Evolutionary conservation across 305 asterid genomes (phyloP).

Genomic region (Fraxinus platypoda): DNA sequence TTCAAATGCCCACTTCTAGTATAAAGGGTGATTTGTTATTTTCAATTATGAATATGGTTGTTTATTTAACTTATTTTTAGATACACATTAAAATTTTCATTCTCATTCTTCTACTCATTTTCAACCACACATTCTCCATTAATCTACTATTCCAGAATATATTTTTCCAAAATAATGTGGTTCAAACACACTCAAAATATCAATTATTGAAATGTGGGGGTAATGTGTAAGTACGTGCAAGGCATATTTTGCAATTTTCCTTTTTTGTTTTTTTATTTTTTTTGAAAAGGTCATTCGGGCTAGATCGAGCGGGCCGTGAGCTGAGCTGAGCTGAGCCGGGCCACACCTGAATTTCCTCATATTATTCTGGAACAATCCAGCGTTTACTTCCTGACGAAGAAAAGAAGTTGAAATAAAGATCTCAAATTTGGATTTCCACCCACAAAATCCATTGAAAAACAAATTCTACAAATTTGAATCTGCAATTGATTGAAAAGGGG

Average conservation of each 20-base stretch:
- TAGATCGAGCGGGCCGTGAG: background rate
- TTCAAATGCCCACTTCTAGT: background rate
- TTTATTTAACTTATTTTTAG: too few relatives aligned
- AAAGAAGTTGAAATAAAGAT: background rate
- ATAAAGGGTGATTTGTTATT: background rate
- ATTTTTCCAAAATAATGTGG: too few relatives aligned
- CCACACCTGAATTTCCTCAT: background rate
- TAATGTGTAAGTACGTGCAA: background rate
- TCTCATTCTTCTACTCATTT: too few relatives aligned
- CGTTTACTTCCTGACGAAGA: background rate
- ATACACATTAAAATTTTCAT: too few relatives aligned
- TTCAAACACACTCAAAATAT: too few relatives aligned
- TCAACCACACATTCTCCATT: too few relatives aligned
- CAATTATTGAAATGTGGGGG: background rate
- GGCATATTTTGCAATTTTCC: too few relatives aligned
- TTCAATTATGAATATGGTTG: background rate
- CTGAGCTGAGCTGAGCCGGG: background rate
- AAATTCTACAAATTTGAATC: background rate
- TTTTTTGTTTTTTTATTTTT: too few relatives aligned
- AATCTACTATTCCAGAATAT: too few relatives aligned
- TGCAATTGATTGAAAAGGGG: constrained; percentile 20
- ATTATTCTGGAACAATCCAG: background rate
- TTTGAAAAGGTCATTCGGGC: background rate
- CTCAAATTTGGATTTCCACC: background rate
- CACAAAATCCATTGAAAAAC: background rate